Evolutionary conservation across 2,329 filamentous ascomycete genomes (phyloP).

Genomic region (Cladosporium sp.): DNA sequence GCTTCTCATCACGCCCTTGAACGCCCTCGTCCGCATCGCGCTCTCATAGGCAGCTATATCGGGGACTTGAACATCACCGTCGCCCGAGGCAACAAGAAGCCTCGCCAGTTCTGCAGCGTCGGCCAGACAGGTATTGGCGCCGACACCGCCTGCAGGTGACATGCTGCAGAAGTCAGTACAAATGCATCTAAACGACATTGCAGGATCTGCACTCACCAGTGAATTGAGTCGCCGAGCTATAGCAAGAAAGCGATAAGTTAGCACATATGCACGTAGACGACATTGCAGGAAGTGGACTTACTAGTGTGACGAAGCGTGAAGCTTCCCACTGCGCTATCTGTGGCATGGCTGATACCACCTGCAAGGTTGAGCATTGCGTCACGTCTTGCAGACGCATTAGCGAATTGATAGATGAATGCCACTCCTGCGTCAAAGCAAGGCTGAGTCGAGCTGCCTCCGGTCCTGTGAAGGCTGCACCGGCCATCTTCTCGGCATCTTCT

Average conservation of each 20-base stretch:
- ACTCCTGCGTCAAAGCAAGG: constrained; percentile 25
- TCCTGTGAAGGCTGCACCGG: constrained; percentile 11
- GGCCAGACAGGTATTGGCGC: neutral
- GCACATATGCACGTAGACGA: neutral
- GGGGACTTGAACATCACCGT: neutral
- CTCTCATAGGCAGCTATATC: neutral
- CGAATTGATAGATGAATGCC: constrained; percentile 23
- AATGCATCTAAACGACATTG: too few relatives aligned
- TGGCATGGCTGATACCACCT: neutral
- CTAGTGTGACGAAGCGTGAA: neutral
- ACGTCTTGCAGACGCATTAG: neutral
- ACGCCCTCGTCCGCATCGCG: neutral
- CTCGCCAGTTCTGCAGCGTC: neutral
- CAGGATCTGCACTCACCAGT: too few relatives aligned
- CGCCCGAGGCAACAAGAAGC: neutral
- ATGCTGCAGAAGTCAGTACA: too few relatives aligned
- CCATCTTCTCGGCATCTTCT: constrained; percentile 4
- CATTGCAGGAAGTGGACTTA: neutral
- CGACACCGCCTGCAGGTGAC: neutral
- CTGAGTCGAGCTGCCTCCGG: constrained; percentile 22
- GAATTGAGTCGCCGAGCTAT: neutral
- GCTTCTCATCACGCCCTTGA: neutral
- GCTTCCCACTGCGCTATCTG: neutral
- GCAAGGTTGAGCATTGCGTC: neutral
- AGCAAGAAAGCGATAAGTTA: neutral